Conservation (phyloP, 1,284 basidiomycete species). For the Cerioporus squamosus region DNA sequence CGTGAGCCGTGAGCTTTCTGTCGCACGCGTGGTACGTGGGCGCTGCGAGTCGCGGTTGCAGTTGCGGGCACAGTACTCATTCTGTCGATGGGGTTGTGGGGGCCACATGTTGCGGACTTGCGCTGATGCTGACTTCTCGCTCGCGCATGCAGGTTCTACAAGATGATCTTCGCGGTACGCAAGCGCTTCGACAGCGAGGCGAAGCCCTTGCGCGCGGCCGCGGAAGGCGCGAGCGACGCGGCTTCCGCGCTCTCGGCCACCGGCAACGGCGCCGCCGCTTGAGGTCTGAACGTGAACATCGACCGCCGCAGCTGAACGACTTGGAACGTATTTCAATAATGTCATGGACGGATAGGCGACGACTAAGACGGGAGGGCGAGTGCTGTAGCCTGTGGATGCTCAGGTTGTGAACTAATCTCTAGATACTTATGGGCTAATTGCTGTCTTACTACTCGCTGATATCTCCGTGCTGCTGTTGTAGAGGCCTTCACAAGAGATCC, state of each 20-base stretch:
- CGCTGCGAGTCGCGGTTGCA: too few species aligned
- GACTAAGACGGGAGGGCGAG: too few species aligned
- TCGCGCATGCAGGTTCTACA: constrained; percentile 55
- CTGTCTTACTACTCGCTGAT: background rate
- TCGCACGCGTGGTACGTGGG: too few species aligned
- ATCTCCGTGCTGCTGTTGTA: background rate
- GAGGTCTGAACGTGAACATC: background rate
- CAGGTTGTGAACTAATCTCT: background rate
- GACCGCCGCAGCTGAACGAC: too few species aligned
- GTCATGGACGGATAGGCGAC: too few species aligned
- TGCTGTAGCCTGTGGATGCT: background rate
- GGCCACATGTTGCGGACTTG: background rate
- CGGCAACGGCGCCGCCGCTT: background rate
- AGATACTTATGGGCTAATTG: background rate
- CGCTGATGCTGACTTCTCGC: background rate
- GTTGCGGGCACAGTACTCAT: too few species aligned
- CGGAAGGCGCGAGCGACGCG: background rate
- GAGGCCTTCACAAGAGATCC: too few species aligned
- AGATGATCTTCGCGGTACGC: constrained; percentile 64
- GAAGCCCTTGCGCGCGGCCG: constrained; percentile 20
- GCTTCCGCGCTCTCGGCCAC: constrained; percentile 2
- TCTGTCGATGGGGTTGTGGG: background rate
- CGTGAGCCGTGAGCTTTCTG: too few species aligned
- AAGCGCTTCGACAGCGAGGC: constrained; percentile 50
- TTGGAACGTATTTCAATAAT: too few species aligned